Percentiles rank a stretch among this genome's conserved stretches.
Conservation (phyloP, 495 filamentous ascomycete genomes). For the Hypoxylon fuscum region DNA sequence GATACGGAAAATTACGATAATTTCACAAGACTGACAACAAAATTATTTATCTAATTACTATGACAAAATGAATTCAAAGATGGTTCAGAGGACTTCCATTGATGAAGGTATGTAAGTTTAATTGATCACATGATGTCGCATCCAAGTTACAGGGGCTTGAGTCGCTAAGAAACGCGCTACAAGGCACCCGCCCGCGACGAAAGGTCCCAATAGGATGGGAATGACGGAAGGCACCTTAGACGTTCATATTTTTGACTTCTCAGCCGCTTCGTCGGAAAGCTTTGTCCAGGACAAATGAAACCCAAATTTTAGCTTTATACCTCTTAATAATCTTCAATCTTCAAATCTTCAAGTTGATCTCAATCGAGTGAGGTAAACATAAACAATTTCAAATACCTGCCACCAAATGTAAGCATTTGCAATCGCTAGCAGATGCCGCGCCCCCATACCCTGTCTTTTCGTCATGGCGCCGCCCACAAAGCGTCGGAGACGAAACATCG, state of each 20-base stretch:
- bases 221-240: slow-evolving; percentile 26
- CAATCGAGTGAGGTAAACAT: neutral
- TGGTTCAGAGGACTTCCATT: neutral
- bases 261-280: no score
- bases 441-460: slow-evolving; percentile 23
- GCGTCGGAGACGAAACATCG: slow-evolving; percentile 59
- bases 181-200: slow-evolving; percentile 15
- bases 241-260: slow-evolving; percentile 5
- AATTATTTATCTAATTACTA: no score
- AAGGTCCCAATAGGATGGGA: slow-evolving; percentile 24
- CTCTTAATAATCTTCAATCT: neutral
- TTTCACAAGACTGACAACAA: no score
- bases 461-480: slow-evolving; percentile 65
- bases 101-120: slow-evolving; percentile 19
- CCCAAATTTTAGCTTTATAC: neutral
- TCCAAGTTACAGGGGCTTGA: slow-evolving; percentile 18
- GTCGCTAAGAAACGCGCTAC: slow-evolving; percentile 26
- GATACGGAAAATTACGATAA: no score
- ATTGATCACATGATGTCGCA: slow-evolving; percentile 41
- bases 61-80: neutral
- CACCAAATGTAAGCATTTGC: slow-evolving; percentile 20
- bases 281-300: neutral
- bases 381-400: neutral
- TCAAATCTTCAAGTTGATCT: neutral
- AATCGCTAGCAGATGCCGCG: slow-evolving; percentile 35